Percentiles rank a stretch among this genome's conserved stretches.
phyloP scores from a whole-genome alignment of 2,329 filamentous ascomycete genomes.

The Alternaria conjuncta region DNA sequence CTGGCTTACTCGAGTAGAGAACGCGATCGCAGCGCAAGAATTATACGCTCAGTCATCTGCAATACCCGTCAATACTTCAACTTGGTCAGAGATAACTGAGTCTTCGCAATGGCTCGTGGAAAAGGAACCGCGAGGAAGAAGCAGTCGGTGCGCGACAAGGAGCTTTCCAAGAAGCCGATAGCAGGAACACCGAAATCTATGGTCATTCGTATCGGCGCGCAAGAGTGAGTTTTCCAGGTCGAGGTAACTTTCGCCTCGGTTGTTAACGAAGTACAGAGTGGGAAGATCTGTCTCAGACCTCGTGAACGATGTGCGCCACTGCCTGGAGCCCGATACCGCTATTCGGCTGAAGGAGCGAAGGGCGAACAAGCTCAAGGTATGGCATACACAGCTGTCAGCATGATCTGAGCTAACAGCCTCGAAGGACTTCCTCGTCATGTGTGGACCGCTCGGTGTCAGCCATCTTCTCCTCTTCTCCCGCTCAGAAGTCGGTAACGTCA shows the following conservation, averaged over 20 bases:
- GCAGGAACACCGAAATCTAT: slow-evolving; percentile 83
- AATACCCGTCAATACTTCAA: too few species aligned
- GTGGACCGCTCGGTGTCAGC: slow-evolving; percentile 88
- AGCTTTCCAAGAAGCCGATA: slow-evolving; percentile 62
- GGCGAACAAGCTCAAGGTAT: slow-evolving; percentile 15
- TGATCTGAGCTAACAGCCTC: slow-evolving; percentile 80
- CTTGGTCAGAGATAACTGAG: background rate
- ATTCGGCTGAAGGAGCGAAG: slow-evolving; percentile 72
- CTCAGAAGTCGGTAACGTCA: slow-evolving; percentile 88
- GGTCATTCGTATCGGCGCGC: slow-evolving; percentile 96
- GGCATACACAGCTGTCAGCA: slow-evolving; percentile 63
- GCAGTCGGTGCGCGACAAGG: slow-evolving; percentile 44
- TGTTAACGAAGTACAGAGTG: slow-evolving; percentile 54
- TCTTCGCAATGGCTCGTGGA: slow-evolving; percentile 37
- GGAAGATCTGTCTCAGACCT: slow-evolving; percentile 90
- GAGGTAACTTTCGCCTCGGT: too few species aligned
- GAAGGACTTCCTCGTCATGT: slow-evolving; percentile 94
- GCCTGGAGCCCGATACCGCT: slow-evolving; percentile 97
- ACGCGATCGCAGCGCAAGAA: too few species aligned
- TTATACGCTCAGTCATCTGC: too few species aligned
- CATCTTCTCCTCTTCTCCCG: slow-evolving; percentile 93
- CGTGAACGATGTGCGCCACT: slow-evolving; percentile 84
- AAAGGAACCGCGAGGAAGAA: slow-evolving; percentile 39
- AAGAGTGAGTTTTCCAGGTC: slow-evolving; percentile 58
- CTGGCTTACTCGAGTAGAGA: background rate